These are phyloP conservation scores for Sedum album DNA, from an alignment of 164 flowering plant species.

Conservation along the genomic window DNA sequence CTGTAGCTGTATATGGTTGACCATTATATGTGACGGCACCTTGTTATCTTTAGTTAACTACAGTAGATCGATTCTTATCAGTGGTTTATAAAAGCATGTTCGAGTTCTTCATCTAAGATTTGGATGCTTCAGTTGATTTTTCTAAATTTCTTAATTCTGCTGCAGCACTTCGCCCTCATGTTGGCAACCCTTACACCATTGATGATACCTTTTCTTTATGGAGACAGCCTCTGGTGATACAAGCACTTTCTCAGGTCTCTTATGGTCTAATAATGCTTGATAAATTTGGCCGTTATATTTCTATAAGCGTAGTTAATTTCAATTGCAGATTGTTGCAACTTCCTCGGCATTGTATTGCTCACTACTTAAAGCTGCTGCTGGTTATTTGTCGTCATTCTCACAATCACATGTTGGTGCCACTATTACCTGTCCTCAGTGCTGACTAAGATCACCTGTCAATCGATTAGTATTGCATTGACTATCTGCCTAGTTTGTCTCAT, in stretches of 20 bases:
- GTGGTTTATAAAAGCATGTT: neutral
- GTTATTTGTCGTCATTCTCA: constrained; percentile 75
- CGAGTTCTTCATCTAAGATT: neutral
- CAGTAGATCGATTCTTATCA: neutral
- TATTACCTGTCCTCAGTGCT: neutral
- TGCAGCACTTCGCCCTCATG: constrained; percentile 79
- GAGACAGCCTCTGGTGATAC: constrained; percentile 73
- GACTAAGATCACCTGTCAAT: neutral
- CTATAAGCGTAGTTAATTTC: constrained; percentile 12
- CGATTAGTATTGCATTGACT: neutral
- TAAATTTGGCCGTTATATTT: neutral
- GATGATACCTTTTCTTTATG: constrained; percentile 64
- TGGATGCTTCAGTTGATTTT: neutral
- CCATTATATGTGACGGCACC: neutral
- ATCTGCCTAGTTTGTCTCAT: neutral
- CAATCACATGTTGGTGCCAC: constrained; percentile 64
- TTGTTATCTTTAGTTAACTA: neutral
- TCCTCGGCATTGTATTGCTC: constrained; percentile 57
- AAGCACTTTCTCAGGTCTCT: constrained; percentile 70
- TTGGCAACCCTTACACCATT: constrained; percentile 38
- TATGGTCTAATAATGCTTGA: neutral
- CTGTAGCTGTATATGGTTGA: neutral
- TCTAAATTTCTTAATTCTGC: constrained; percentile 11
- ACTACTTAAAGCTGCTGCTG: constrained; percentile 75
- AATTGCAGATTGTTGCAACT: constrained; percentile 64